Evolutionary conservation across 2,329 filamentous ascomycete species (phyloP), one percentile per base, ranked within the genome.

Genomic region (Pyricularia grisea): DNA sequence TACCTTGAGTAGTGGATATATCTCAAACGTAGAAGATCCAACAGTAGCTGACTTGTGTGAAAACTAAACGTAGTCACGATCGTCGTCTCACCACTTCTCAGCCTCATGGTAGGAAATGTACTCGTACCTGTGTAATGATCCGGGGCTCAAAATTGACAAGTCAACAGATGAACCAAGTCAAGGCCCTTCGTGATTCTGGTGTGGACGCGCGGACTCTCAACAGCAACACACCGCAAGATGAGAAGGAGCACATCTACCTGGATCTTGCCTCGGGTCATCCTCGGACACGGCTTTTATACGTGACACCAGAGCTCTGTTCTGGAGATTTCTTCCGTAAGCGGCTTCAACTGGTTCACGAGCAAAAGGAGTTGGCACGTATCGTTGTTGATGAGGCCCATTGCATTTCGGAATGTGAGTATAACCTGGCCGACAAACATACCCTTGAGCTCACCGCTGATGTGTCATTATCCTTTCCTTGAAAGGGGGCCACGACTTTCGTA

Each of bases 331-430:
- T 98, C 78, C 90, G 94, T 58, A 86, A 88, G 70, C 87, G 89
- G 66, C 81, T 97, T 10, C 85, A 86, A 70, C 81, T 91, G 4
- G 90, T 97, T 17, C 83, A 97, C 76, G 82, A 88, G 70, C 93
- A 97, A 77, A 87, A 87, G 69, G 92, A 97, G 79, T 86, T 98
- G n/a, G 90, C 91, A 11, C 88, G 94, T 17, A 88, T 98, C 72
- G 94, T 92, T 66, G 89, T 98, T 69, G 94, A 98, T 75, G 94
- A 98, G 80, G 94, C 94, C 2, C 94, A 98, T 78, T 98, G 94
- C 78, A 97, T 98, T 73, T 97, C 92, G 28, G 94, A 97, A 88
- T 98, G 94, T 61, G 12, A 11, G 58, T 27, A n/a, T 17, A n/a
- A n/a, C 25, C 23, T 61, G n/a, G n/a, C 10, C 23, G n/a, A 25